Percentiles rank a stretch among this genome's conserved stretches.
Evolutionary conservation across 2,329 filamentous ascomycete species (phyloP).

Genomic region (Verticillium longisporum): DNA sequence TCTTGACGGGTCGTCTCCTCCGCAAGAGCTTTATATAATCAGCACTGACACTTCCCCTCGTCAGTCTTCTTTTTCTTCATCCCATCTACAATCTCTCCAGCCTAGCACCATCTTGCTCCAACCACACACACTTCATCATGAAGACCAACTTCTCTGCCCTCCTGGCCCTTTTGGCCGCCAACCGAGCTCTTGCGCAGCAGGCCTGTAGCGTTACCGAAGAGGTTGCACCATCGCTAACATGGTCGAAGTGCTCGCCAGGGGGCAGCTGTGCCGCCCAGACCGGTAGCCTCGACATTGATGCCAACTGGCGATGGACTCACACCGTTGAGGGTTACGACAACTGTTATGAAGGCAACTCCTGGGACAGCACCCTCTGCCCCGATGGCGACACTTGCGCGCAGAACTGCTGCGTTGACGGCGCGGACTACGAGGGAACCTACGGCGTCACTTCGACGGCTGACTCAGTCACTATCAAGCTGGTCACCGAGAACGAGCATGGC

Average conservation of each 20-base stretch:
- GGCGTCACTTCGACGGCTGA: conserved; percentile 45
- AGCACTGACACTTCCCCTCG: too few relatives aligned
- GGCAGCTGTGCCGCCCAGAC: conserved; percentile 42
- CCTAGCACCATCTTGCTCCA: not conserved
- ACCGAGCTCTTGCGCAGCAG: conserved; percentile 38
- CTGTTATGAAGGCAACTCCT: conserved; percentile 48
- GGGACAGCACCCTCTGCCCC: conserved; percentile 34
- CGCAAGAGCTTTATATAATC: not conserved
- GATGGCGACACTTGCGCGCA: conserved; percentile 35
- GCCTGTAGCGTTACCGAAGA: conserved; percentile 41
- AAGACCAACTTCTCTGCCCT: conserved; percentile 26
- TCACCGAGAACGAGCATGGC: conserved; percentile 41
- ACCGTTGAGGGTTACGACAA: conserved; percentile 36
- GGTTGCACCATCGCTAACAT: conserved; percentile 45
- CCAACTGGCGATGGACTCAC: conserved; percentile 59
- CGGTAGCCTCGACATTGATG: conserved; percentile 47
- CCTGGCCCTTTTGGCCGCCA: conserved; percentile 20
- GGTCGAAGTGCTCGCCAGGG: conserved; percentile 43
- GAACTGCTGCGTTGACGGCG: conserved; percentile 47
- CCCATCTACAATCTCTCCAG: not conserved
- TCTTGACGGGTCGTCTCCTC: too few relatives aligned
- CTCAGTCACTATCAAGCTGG: conserved; percentile 48
- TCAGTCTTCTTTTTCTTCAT: not conserved
- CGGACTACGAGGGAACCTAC: conserved; percentile 44
- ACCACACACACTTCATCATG: conserved; percentile 1